Percentiles rank a stretch among this genome's conserved stretches.
phyloP scores from a whole-genome alignment of 495 filamentous ascomycete species.

The Recurvomyces mirabilis region DNA sequence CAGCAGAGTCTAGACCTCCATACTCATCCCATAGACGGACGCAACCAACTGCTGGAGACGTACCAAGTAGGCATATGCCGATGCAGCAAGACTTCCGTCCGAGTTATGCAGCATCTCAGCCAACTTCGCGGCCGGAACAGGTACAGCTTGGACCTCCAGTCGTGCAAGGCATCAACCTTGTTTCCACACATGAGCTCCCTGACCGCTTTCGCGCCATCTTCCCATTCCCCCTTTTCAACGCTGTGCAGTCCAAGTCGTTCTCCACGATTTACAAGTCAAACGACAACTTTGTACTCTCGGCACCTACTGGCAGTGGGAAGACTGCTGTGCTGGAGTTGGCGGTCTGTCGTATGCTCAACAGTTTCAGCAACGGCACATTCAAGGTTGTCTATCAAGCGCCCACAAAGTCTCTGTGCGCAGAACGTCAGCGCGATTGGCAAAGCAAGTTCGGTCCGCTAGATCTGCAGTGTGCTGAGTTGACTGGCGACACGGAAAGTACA shows the following conservation, averaged over 20 bases:
- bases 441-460: slow-evolving; percentile 68
- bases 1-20: too few species aligned
- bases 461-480: slow-evolving; percentile 72
- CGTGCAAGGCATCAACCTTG: slow-evolving; percentile 59
- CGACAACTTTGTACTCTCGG: slow-evolving; percentile 79
- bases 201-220: slow-evolving; percentile 71
- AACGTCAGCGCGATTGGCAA: slow-evolving; percentile 75
- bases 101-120: too few species aligned
- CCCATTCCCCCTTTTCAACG: slow-evolving; percentile 75
- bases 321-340: slow-evolving; percentile 85
- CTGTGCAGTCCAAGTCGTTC: slow-evolving; percentile 85
- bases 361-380: slow-evolving; percentile 54
- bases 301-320: slow-evolving; percentile 91
- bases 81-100: too few species aligned
- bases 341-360: slow-evolving; percentile 65
- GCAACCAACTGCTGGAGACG: too few species aligned
- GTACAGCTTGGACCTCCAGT: slow-evolving; percentile 25
- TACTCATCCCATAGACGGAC: too few species aligned
- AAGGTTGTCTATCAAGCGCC: slow-evolving; percentile 96
- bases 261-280: slow-evolving; percentile 54
- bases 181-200: slow-evolving; percentile 62
- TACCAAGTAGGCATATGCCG: too few species aligned
- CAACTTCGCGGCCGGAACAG: not conserved
- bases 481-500: slow-evolving; percentile 73
- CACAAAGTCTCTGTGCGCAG: slow-evolving; percentile 83